Evolutionary conservation across 2,329 filamentous ascomycete genomes (phyloP), one percentile per base, ranked within the genome.

Genomic region (Claviceps sp.): DNA sequence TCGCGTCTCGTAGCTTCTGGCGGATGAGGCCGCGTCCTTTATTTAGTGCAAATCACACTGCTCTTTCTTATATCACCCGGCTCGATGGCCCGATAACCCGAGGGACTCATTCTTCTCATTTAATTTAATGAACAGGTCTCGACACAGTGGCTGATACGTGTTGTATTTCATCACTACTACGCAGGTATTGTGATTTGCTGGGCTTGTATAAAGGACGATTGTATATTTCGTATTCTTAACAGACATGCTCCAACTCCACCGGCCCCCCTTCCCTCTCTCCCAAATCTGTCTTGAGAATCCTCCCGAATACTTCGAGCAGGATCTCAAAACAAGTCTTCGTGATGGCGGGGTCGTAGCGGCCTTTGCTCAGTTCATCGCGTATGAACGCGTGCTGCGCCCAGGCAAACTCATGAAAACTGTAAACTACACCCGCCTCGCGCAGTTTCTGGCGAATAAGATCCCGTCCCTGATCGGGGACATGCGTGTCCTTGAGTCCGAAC

Each of bases 331-430:
- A 95, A 38, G 91, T 79, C 63, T 89, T 91, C 4, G 83, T 82
- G 53, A 96, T 76, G 20, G 87, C 88, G 1, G 90, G 87, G 65
- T 96, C 90, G 63, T 95, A 96, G 26, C 90, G 77, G n/a, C 89
- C 90, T 70, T 95, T 95, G 67, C 85, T 89, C 54, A 93, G 73
- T 72, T 96, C 90, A 62, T 96, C 90, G 18, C 90, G 78, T 65
- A 96, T 94, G 64, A 96, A 96, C 5, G 90, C 90, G 71, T 95
- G 90, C 68, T 95, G 90, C 3, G 90, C 89, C 81, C 88, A 91
- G n/a, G 88, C 87, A 57, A 87, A 82, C 70, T 96, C 90, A 69
- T 93, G 89, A 65, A 88, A 95, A 63, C 81, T 85, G 62, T 91
- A 90, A 9, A 77, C 74, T 5, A 84, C 77, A 9, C 84, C 85